Evolutionary conservation across 352 stramenopile genomes (phyloP), one percentile per base, ranked within the genome.

Genomic region (Globisporangium megalacanthum): DNA sequence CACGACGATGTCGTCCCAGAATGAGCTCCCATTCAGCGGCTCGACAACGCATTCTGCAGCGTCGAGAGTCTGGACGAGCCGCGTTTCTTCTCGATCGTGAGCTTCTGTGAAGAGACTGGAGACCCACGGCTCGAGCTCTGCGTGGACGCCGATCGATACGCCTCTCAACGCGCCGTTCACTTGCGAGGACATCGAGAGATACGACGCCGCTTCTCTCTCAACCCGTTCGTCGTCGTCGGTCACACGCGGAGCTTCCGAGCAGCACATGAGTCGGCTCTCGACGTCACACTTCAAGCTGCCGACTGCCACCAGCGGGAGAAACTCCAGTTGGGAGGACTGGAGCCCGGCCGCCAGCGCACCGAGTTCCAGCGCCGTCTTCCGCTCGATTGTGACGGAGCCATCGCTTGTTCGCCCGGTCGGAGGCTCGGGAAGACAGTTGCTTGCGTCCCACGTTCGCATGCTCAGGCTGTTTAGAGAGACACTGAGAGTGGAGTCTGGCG

Each of bases 1-100:
- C 1, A 75, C 55, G 9, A 63, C 58, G 10, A 75, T 59, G 35
- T 49, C 63, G 13, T 65, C 52, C n/a, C 36, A 49, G 29, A 66
- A 33, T 9, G 50, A 20, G 31, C 11, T 42, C 6, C 17, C 20
- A 17, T 29, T 31, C 14, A 10, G 31, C 15, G 39, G 35, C 3
- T 37, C 29, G 36, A 33, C 15, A 35, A 7, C 19, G 19, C 25
- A 29, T 29, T 29, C 25, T 29, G 25, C 25, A 4, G 10, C 6
- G 11, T 33, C 36, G 31, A 31, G 8, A 20, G 5, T 11, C 19
- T 45, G 14, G 5, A 5, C 14, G 46, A 33, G 10, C 8, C 13
- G n/a, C 19, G 7, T 17, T 3, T 11, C 31, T 9, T n/a, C 19
- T n/a, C 9, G 22, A 10, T 14, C 11, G 17, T 41, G 14, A 42